These are phyloP conservation scores for Spencermartinsiella ligniputridi DNA, from an alignment of 1,139 yeast genomes.

Conservation along the genomic window DNA sequence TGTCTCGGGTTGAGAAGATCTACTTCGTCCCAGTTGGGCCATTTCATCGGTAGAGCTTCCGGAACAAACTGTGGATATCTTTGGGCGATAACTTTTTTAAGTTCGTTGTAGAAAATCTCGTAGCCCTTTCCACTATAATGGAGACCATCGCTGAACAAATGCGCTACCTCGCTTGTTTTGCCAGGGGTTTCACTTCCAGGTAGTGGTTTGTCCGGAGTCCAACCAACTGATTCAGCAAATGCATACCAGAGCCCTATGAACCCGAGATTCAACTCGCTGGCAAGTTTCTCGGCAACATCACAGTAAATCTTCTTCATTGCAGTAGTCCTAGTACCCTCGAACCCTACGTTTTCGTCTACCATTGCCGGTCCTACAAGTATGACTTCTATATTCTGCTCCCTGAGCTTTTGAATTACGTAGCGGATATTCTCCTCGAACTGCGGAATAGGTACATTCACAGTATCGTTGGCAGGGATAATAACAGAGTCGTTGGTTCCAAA, in stretches of 20 bases:
- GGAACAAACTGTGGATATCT: too few species aligned
- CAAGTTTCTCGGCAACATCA: slow-evolving; percentile 45
- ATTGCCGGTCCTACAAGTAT: slow-evolving; percentile 49
- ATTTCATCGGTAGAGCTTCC: too few species aligned
- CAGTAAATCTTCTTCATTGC: slow-evolving; percentile 44
- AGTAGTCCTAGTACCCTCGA: slow-evolving; percentile 36
- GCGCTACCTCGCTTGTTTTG: too few species aligned
- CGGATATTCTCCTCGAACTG: slow-evolving; percentile 45
- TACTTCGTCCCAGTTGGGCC: too few species aligned
- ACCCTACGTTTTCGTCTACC: slow-evolving; percentile 26
- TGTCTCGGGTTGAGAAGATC: too few species aligned
- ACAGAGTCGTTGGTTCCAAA: slow-evolving; percentile 36
- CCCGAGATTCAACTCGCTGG: slow-evolving; percentile 44
- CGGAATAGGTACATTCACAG: slow-evolving; percentile 48
- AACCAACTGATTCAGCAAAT: slow-evolving; percentile 34
- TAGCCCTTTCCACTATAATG: too few species aligned
- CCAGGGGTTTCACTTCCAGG: too few species aligned
- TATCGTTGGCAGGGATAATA: slow-evolving; percentile 12
- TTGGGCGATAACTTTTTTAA: too few species aligned
- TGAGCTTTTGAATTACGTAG: slow-evolving; percentile 33
- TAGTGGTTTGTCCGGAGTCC: too few species aligned
- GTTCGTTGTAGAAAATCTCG: too few species aligned
- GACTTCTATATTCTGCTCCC: slow-evolving; percentile 9
- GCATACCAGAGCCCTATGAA: slow-evolving; percentile 50
- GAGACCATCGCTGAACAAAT: too few species aligned